phyloP scores from a whole-genome alignment of 805 yeast genomes.

The Priceomyces melissophilus region DNA sequence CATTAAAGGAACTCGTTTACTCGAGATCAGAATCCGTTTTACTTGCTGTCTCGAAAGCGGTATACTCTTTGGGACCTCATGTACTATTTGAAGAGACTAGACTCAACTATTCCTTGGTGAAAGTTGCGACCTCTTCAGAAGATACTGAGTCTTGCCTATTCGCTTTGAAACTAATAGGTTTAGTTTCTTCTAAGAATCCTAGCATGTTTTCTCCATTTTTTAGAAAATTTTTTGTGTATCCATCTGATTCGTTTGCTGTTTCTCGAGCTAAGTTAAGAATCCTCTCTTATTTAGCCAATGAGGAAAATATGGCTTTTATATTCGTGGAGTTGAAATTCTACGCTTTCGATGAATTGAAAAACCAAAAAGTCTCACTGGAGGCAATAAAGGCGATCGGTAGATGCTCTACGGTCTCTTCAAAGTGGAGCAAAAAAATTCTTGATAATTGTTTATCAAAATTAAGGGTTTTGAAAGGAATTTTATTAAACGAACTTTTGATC shows the following conservation, averaged over 20 bases:
- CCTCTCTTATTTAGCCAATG: constrained; percentile 55
- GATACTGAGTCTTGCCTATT: constrained; percentile 19
- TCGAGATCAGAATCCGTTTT: constrained; percentile 59
- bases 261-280: constrained; percentile 59
- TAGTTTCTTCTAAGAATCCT: constrained; percentile 33
- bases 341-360: constrained; percentile 14
- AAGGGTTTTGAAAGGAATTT: constrained; percentile 23
- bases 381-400: constrained; percentile 62
- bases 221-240: constrained; percentile 52
- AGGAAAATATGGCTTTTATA: constrained; percentile 47
- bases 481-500: constrained; percentile 64
- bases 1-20: constrained; percentile 45
- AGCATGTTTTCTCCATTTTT: constrained; percentile 30
- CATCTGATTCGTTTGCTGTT: constrained; percentile 45
- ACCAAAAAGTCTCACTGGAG: constrained; percentile 26
- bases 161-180: constrained; percentile 47
- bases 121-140: constrained; percentile 31
- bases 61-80: constrained; percentile 57
- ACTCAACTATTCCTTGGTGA: constrained; percentile 49
- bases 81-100: constrained; percentile 44
- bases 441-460: constrained; percentile 61
- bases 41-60: constrained; percentile 56
- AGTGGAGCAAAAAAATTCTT: constrained; percentile 54
- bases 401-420: constrained; percentile 47
- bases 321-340: constrained; percentile 64